Percentiles rank a stretch among this genome's conserved stretches.
Evolutionary conservation across 805 yeast genomes (phyloP).

Genomic region (Hanseniaspora pseudoguilliermondii): DNA sequence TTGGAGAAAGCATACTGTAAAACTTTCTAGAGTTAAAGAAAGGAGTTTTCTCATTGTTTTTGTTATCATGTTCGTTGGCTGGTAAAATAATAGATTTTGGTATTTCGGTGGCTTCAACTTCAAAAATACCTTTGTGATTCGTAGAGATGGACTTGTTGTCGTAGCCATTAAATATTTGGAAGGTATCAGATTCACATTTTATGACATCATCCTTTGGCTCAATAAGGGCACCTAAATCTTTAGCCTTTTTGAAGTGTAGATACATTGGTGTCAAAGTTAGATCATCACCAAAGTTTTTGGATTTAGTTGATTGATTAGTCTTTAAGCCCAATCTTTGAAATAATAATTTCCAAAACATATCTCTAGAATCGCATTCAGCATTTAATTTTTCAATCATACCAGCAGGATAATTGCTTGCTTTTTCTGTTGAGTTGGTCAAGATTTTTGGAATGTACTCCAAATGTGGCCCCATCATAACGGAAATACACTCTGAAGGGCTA

Average conservation of each 20-base stretch:
- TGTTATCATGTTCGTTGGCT: constrained; percentile 31
- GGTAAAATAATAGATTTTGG: constrained; percentile 38
- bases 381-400: constrained; percentile 32
- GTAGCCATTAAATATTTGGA: constrained; percentile 14
- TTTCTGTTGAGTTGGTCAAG: constrained; percentile 25
- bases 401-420: constrained; percentile 21
- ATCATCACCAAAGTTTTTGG: constrained; percentile 42
- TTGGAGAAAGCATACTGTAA: constrained; percentile 28
- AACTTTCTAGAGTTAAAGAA: constrained; percentile 55
- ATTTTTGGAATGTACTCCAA: constrained; percentile 68
- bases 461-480: constrained; percentile 71
- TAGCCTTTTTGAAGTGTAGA: constrained; percentile 21
- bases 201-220: constrained; percentile 13
- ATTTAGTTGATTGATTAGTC: constrained; percentile 42
- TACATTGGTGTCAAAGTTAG: constrained; percentile 42
- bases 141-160: constrained; percentile 21
- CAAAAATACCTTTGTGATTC: constrained; percentile 15
- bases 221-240: not conserved
- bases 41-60: constrained; percentile 44
- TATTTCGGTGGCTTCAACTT: constrained; percentile 43
- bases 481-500: constrained; percentile 52
- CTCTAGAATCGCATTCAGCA: constrained; percentile 36
- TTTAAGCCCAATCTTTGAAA: constrained; percentile 51
- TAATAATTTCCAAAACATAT: constrained; percentile 43
- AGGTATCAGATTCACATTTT: constrained; percentile 6